These are phyloP conservation scores for Lupinus albus DNA, from an alignment of 306 rosid species.

Conservation along the genomic window DNA sequence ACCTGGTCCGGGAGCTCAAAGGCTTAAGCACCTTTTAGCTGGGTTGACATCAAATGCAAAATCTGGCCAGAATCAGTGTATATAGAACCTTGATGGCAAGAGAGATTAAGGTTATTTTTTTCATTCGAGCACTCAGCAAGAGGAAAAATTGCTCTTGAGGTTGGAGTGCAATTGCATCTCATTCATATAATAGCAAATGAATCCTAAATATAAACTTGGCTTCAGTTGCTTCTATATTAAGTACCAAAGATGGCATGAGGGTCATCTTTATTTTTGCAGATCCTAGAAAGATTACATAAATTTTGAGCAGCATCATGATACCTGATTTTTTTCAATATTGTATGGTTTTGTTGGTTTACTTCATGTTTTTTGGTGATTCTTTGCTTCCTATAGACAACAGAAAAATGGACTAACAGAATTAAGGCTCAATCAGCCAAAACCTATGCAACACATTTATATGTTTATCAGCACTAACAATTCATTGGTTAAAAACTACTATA, in stretches of 20 bases:
- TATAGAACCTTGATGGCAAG: slow-evolving; percentile 50
- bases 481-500: background rate
- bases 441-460: background rate
- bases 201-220: slow-evolving; percentile 26
- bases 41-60: slow-evolving; percentile 46
- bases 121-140: slow-evolving; percentile 23
- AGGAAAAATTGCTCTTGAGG: no score
- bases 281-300: slow-evolving; percentile 36
- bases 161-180: slow-evolving; percentile 35
- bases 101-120: slow-evolving; percentile 19
- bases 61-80: slow-evolving; percentile 67
- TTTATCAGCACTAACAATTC: background rate
- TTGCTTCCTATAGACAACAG: background rate
- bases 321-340: background rate
- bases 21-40: slow-evolving; percentile 61
- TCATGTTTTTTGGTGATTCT: background rate
- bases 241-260: slow-evolving; percentile 37
- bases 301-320: slow-evolving; percentile 32
- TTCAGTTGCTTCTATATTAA: slow-evolving; percentile 32
- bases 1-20: slow-evolving; percentile 70
- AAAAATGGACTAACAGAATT: background rate
- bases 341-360: slow-evolving; percentile 6
- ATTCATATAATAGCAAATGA: slow-evolving; percentile 39
- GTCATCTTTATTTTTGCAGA: slow-evolving; percentile 43
- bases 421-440: slow-evolving; percentile 21